Evolutionary conservation across 805 yeast genomes (phyloP), one percentile per base, ranked within the genome.

Genomic region (Geotrichum ghanense): DNA sequence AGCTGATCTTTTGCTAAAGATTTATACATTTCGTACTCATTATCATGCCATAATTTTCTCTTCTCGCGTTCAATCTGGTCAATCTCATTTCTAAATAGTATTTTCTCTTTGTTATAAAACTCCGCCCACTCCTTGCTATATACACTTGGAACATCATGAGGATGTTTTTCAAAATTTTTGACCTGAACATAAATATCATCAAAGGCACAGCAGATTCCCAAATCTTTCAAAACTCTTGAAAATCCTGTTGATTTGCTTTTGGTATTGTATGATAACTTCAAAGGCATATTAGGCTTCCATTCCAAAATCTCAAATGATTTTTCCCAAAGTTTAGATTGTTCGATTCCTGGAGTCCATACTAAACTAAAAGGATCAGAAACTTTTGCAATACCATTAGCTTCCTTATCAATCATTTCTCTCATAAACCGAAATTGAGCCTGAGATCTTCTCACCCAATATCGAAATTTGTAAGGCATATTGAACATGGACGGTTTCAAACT

Each of bases 1-100:
- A 31, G 10, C 16, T 31, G 37, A 6, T 31, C 19, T 12, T 19
- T 9, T n/a, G 19, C 37, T n/a, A 31, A n/a, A 6, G 37, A 17
- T 5, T 44, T 17, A 45, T 23, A 47, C 44, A 41, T 47, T 21
- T 47, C 23, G 31, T 47, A 44, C 19, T 47, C 46, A 21, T 45
- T 47, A 12, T 31, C 3, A 5, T 20, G n/a, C 21, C 42, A 25
- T 14, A 37, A 17, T 34, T 24, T 23, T 26, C 27, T 37, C 27
- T 45, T 27, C 14, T 31, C 42, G 20, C 31, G 22, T 24, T 42
- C 45, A 12, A 45, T 35, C 2, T 22, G 45, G 19, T 10, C 14
- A 16, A 44, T 5, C 3, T 37, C 45, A 43, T 41, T 27, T 22
- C 23, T 22, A 20, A 48, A 41, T 3, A 9, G 10, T 21, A 24